Conservation (phyloP, 441 rosid species). For the Pelargonium citronellum region DNA sequence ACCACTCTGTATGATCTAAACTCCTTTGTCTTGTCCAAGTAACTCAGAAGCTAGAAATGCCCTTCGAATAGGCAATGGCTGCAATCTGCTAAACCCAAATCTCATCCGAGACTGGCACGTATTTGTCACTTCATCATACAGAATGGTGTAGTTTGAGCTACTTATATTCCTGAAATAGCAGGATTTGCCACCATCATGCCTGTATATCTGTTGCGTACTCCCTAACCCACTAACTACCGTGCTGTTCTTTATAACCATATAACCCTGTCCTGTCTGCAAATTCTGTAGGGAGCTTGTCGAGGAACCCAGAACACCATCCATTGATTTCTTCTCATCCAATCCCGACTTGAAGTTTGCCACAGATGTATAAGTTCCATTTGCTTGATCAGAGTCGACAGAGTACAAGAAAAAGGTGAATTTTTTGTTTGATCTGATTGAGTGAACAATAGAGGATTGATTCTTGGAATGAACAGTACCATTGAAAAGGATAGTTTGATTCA, state of each 20-base stretch:
- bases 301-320: too few species aligned
- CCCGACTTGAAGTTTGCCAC: constrained; percentile 45
- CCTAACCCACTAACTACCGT: constrained; percentile 46
- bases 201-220: constrained; percentile 56
- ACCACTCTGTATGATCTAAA: too few species aligned
- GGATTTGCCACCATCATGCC: constrained; percentile 32
- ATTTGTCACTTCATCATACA: constrained; percentile 39
- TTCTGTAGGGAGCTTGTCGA: constrained; percentile 35
- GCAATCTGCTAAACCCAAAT: too few species aligned
- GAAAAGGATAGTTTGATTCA: constrained; percentile 52
- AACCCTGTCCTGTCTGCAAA: constrained; percentile 51
- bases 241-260: constrained; percentile 45
- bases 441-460: background rate
- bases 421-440: constrained; percentile 32
- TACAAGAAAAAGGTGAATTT: constrained; percentile 37
- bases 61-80: too few species aligned
- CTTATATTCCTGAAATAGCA: constrained; percentile 79
- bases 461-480: constrained; percentile 39
- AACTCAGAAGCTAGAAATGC: too few species aligned
- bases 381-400: constrained; percentile 29
- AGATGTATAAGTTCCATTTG: constrained; percentile 28
- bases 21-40: too few species aligned
- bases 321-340: constrained; percentile 42
- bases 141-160: constrained; percentile 68
- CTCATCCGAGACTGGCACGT: constrained; percentile 25